phyloP scores from a whole-genome alignment of 148 eudicot genomes.

The Agrostemma githago region DNA sequence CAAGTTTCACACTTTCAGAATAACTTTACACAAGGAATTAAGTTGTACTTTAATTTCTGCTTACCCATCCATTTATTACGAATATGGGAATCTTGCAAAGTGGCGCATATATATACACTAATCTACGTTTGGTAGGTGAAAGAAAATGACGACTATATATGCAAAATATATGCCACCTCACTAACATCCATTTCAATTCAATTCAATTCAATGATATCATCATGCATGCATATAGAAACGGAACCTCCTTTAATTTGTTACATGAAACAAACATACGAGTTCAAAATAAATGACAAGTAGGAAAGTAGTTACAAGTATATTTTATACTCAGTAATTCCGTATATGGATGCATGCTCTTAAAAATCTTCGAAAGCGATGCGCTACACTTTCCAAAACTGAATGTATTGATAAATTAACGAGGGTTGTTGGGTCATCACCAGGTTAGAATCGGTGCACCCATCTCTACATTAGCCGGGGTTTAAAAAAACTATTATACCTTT shows the following conservation, averaged over 20 bases:
- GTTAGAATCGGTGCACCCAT: no score
- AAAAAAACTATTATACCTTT: no score
- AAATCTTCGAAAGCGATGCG: no score
- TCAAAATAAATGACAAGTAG: not conserved
- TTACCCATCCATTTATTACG: not conserved
- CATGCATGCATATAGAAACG: not conserved
- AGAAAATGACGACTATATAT: slow-evolving; percentile 10
- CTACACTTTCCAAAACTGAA: no score
- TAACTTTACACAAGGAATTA: not conserved
- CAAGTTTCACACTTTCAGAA: not conserved
- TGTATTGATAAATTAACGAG: no score
- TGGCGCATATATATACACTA: not conserved
- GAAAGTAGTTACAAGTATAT: no score
- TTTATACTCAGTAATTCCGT: no score
- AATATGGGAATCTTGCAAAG: not conserved
- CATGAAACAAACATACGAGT: not conserved
- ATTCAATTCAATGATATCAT: not conserved
- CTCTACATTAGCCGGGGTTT: no score
- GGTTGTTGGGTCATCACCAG: no score
- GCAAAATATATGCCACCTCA: not conserved
- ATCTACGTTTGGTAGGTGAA: slow-evolving; percentile 14
- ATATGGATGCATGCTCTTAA: no score
- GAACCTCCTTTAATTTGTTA: not conserved
- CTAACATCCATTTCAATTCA: not conserved
- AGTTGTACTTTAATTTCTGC: not conserved